Conservation (phyloP, 208 protist species). For the Leishmania guyanensis region DNA sequence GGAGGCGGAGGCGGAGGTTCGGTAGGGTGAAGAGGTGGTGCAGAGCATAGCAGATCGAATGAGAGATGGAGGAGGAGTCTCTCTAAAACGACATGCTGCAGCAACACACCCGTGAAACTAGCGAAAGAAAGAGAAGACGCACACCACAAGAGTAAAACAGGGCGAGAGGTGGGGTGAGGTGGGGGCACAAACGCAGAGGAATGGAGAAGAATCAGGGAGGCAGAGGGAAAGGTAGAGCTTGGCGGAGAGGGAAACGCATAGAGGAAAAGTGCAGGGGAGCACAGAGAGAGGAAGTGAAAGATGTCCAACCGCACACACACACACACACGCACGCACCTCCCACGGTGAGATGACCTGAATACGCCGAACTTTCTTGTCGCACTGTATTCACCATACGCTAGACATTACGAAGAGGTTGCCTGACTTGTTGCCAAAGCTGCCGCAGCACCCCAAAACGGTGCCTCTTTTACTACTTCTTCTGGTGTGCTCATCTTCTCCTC, state of each 20-base stretch:
- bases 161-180: background rate
- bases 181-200: background rate
- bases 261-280: background rate
- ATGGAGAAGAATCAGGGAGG: background rate
- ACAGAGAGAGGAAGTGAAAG: background rate
- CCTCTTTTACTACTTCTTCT: background rate
- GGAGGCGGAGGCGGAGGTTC: background rate
- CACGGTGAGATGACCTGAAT: background rate
- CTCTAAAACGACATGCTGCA: background rate
- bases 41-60: background rate
- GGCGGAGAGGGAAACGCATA: background rate
- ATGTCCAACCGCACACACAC: background rate
- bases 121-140: background rate
- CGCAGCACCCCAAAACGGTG: background rate
- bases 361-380: background rate
- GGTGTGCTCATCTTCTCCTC: background rate
- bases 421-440: background rate
- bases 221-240: background rate
- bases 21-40: background rate
- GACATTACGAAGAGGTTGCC: background rate
- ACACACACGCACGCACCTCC: background rate
- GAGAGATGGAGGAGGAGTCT: background rate
- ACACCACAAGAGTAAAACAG: background rate
- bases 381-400: background rate
- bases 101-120: background rate